These are phyloP conservation scores for Pezicula neosporulosa DNA, from an alignment of 2,329 filamentous ascomycete species.

Conservation along the genomic window DNA sequence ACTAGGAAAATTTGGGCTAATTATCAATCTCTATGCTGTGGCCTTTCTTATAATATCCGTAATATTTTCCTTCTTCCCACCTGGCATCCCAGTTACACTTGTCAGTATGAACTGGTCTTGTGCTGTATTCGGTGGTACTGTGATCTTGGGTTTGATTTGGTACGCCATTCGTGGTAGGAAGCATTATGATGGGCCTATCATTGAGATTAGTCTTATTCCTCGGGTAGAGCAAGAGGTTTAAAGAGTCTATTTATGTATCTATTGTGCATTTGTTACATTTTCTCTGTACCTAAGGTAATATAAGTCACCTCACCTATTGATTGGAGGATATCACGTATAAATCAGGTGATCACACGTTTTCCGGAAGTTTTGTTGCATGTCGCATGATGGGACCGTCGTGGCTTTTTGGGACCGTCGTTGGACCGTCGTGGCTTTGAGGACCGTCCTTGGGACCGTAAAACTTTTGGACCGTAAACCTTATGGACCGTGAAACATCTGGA, in stretches of 20 bases:
- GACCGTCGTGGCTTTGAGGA: no score
- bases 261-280: no score
- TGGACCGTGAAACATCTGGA: no score
- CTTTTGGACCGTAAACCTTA: no score
- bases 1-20: conserved; percentile 17
- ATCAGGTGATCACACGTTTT: no score
- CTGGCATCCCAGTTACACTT: conserved; percentile 11
- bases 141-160: conserved; percentile 57
- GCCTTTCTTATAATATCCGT: conserved; percentile 35
- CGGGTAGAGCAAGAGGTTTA: not conserved
- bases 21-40: conserved; percentile 11
- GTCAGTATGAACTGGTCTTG: conserved; percentile 65
- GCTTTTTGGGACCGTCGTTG: no score
- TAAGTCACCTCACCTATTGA: no score
- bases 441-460: no score
- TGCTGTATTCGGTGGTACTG: conserved; percentile 62
- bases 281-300: no score
- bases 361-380: no score
- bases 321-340: no score
- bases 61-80: conserved; percentile 42
- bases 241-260: not conserved
- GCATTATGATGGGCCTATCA: conserved; percentile 66
- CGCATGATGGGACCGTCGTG: no score
- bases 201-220: not conserved
- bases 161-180: conserved; percentile 60